Conservation (phyloP, 1,139 yeast genomes). For the Magnusiomyces suaveolens region DNA sequence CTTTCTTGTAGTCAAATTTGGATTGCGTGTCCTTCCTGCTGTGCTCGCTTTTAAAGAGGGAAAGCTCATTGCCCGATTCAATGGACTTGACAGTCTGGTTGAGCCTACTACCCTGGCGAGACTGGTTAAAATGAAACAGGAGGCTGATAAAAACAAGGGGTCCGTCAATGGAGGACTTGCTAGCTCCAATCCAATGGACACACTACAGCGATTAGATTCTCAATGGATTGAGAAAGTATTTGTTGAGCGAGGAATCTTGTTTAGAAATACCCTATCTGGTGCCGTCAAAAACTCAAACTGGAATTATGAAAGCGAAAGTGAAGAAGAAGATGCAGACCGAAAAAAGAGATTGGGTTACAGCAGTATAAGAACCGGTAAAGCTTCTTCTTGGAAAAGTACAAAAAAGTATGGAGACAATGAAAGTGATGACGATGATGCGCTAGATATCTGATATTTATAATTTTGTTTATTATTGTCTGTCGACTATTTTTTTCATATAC, state of each 20-base stretch:
- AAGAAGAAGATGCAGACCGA: not conserved
- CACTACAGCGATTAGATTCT: not conserved
- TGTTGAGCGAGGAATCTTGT: not conserved
- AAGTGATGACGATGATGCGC: constrained; percentile 4
- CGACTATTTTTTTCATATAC: not conserved
- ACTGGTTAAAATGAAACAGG: not conserved
- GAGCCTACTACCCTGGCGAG: not conserved
- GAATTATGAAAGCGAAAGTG: not conserved
- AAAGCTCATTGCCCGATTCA: not conserved
- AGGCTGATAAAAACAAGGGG: not conserved
- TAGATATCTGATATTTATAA: not conserved
- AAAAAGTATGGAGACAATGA: not conserved
- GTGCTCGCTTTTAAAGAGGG: constrained; percentile 34
- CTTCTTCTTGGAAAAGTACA: not conserved
- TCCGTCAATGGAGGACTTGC: not conserved
- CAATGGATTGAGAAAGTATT: constrained; percentile 1
- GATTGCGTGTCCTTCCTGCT: constrained; percentile 61
- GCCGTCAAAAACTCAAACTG: not conserved
- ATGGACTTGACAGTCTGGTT: constrained; percentile 2
- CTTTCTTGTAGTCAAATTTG: constrained; percentile 54
- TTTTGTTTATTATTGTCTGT: not conserved
- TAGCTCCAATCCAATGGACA: not conserved
- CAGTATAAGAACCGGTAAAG: not conserved
- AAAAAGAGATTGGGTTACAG: not conserved
- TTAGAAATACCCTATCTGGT: not conserved